Conservation (phyloP, 108 stramenopile genomes). For the Nannochloropsis granulata region DNA sequence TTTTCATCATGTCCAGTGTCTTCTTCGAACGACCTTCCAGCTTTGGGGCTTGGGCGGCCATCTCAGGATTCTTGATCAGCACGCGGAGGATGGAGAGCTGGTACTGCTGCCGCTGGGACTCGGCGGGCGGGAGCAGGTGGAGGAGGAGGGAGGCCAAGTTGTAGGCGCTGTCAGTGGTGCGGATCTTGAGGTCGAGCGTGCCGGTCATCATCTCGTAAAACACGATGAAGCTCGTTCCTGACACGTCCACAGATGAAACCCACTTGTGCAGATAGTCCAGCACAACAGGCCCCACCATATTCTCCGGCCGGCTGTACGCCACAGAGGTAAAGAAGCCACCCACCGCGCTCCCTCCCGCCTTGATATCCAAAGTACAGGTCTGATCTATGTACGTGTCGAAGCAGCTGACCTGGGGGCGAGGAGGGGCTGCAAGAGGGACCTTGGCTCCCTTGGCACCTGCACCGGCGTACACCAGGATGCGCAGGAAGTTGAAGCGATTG, state of each 20-base stretch:
- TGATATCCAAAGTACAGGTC: not conserved
- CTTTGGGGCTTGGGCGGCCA: constrained; percentile 72
- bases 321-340: not conserved
- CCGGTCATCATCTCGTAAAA: constrained; percentile 77
- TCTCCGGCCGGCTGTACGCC: not conserved
- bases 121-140: constrained; percentile 63
- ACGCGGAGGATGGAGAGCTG: constrained; percentile 82
- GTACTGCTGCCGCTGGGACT: constrained; percentile 64
- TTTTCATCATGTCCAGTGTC: not conserved
- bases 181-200: constrained; percentile 71
- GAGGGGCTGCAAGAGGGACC: not conserved
- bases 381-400: not conserved
- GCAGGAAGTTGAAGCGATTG: not conserved
- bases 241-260: not conserved
- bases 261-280: not conserved
- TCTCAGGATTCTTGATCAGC: constrained; percentile 68
- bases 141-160: constrained; percentile 83
- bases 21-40: constrained; percentile 31
- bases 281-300: not conserved
- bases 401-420: not conserved
- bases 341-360: not conserved
- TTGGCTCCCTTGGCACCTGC: not conserved
- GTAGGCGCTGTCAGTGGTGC: constrained; percentile 58
- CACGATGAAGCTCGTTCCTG: constrained; percentile 61
- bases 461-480: not conserved